Conservation (phyloP, 2,329 filamentous ascomycete species). For the Aspergillus pseudoglaucus region DNA sequence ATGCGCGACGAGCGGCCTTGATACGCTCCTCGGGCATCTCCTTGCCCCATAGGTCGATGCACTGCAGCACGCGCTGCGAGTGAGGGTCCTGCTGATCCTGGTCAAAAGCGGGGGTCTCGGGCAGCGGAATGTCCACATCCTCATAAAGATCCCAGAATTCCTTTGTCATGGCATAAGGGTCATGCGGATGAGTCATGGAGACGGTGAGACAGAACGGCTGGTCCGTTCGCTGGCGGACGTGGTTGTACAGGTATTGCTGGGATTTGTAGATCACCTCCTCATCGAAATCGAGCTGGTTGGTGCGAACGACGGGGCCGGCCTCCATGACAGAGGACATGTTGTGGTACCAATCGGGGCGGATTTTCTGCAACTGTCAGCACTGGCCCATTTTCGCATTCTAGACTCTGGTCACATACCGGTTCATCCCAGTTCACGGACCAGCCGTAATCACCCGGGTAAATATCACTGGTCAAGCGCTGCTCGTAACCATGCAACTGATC, state of each 20-base stretch:
- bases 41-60: slow-evolving; percentile 79
- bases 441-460: slow-evolving; percentile 89
- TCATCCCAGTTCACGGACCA: slow-evolving; percentile 97
- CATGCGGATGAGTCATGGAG: slow-evolving; percentile 88
- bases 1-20: slow-evolving; percentile 76
- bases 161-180: slow-evolving; percentile 88
- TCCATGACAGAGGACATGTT: slow-evolving; percentile 91
- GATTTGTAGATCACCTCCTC: slow-evolving; percentile 93
- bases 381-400: no score
- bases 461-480: slow-evolving; percentile 85
- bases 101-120: slow-evolving; percentile 63
- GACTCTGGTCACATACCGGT: slow-evolving; percentile 46
- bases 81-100: slow-evolving; percentile 80
- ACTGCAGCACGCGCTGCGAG: slow-evolving; percentile 77
- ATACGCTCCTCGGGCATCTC: slow-evolving; percentile 80
- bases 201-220: slow-evolving; percentile 85
- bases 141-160: slow-evolving; percentile 94
- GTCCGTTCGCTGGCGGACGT: slow-evolving; percentile 71
- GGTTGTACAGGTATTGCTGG: slow-evolving; percentile 82
- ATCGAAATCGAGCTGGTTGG: slow-evolving; percentile 93
- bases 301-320: slow-evolving; percentile 79
- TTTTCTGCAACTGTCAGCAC: slow-evolving; percentile 23
- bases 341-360: slow-evolving; percentile 87
- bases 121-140: slow-evolving; percentile 76
- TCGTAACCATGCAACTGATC: slow-evolving; percentile 94